A percentile compares a stretch with the other conserved stretches of the same genome.
phyloP scores from a whole-genome alignment of 1,284 basidiomycete species.

The Rhodotorula sp. region DNA sequence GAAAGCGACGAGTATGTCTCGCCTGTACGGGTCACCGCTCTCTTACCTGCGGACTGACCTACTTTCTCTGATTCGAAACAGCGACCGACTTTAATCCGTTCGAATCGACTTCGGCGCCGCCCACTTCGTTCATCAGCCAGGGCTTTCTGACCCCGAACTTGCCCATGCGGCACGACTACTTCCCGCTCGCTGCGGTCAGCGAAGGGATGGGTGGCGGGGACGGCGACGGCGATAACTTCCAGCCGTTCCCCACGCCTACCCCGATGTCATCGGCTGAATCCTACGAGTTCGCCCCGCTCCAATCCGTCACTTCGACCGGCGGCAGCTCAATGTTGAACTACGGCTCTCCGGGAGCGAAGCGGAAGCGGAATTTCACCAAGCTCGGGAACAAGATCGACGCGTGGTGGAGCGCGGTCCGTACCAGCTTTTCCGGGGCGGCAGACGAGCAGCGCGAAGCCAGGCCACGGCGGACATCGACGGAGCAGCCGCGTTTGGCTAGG shows the following conservation, averaged over 20 bases:
- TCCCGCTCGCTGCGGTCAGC: conserved; percentile 12
- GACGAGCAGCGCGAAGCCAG: conserved; percentile 20
- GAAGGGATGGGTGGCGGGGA: not conserved
- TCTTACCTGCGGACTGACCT: no score
- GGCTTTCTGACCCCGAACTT: conserved; percentile 30
- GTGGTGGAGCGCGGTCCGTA: conserved; percentile 48
- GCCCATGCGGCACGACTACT: conserved; percentile 19
- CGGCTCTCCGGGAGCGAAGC: conserved; percentile 62
- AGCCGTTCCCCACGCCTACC: conserved; percentile 28
- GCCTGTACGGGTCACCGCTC: no score
- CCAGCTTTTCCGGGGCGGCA: conserved; percentile 41
- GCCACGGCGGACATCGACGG: conserved; percentile 31
- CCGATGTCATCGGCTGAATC: conserved; percentile 18
- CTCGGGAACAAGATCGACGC: conserved; percentile 47
- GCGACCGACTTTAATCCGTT: conserved; percentile 37
- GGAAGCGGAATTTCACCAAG: conserved; percentile 54
- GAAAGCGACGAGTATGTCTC: conserved; percentile 29
- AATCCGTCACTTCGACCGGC: conserved; percentile 9
- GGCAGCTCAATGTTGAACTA: conserved; percentile 7
- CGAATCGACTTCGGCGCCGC: conserved; percentile 31
- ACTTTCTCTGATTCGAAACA: not conserved
- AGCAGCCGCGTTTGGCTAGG: conserved; percentile 12
- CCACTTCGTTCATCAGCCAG: conserved; percentile 1
- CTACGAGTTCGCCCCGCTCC: conserved; percentile 18
- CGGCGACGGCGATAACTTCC: conserved; percentile 6